Conservation (phyloP, 1,139 yeast genomes). For the Geotrichum restrictum region DNA sequence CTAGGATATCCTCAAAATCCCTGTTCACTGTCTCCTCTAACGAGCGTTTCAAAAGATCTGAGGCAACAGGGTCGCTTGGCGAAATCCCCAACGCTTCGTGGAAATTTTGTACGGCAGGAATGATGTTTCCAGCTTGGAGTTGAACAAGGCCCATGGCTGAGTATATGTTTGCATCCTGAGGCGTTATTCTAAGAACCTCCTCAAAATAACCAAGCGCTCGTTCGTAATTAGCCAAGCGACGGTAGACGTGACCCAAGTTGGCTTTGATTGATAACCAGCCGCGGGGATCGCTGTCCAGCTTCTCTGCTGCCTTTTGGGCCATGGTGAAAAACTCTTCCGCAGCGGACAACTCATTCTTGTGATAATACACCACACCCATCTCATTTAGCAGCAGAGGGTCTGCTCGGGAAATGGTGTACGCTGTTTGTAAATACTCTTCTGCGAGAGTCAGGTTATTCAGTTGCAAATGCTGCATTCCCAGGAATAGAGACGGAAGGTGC, state of each 20-base stretch:
- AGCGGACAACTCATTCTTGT: constrained; percentile 59
- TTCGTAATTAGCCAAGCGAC: constrained; percentile 59
- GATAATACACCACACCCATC: constrained; percentile 83
- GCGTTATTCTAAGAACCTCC: constrained; percentile 66
- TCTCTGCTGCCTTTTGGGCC: constrained; percentile 68
- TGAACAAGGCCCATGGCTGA: constrained; percentile 83
- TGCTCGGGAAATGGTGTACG: constrained; percentile 70
- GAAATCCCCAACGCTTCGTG: constrained; percentile 78
- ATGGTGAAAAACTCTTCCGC: constrained; percentile 71
- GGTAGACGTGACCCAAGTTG: constrained; percentile 86
- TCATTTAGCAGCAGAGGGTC: constrained; percentile 91
- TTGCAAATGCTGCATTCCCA: constrained; percentile 94
- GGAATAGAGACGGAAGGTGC: constrained; percentile 80
- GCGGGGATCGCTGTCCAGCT: constrained; percentile 70
- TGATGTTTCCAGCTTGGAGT: constrained; percentile 57
- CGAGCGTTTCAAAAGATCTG: constrained; percentile 76
- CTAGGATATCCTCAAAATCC: constrained; percentile 18
- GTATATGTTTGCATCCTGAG: constrained; percentile 68
- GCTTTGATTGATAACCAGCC: constrained; percentile 86
- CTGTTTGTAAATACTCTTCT: constrained; percentile 75
- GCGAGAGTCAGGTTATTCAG: constrained; percentile 80
- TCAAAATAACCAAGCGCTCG: constrained; percentile 73
- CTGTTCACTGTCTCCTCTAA: constrained; percentile 47
- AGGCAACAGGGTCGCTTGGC: constrained; percentile 81
- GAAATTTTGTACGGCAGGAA: constrained; percentile 63